Base-by-base conservation (phyloP, 2,329 filamentous ascomycete genomes). In the Neocucurbitaria cava region DNA sequence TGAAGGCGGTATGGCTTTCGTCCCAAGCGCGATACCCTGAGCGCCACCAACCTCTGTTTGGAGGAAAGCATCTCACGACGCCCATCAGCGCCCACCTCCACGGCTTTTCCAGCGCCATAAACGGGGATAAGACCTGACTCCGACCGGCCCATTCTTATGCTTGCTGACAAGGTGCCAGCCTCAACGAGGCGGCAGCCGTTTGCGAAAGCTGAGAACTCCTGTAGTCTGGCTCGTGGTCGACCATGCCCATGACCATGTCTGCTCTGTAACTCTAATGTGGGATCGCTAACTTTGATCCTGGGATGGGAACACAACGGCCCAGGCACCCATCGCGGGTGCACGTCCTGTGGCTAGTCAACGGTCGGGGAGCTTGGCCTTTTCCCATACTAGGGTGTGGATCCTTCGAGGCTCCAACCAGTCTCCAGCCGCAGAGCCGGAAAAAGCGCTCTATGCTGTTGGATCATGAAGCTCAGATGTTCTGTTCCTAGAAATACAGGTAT, bases 391-490 rank as follows among this genome's bases (percentile, higher is more conserved):
- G 72, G 62, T 66, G 33, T 15, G 46, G 57, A 75, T 76, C 72
- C 74, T 71, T 69, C 70, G 65, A 72, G 68, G 72, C 72, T 72
- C 69, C 65, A 65, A 69, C 70, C 70, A 70, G 58, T 70, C 58
- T 65, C 63, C 67, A 71, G 71, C 70, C 71, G 68, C 67, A 69
- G 57, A 72, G 54, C 70, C 69, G 72, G 72, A 64, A 69, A 72
- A 69, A 65, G 59, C 62, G 62, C 62, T 69, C 64, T 68, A 64
- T 66, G 56, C 54, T 54, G 59, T 60, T 71, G 68, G 69, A 67
- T 49, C 48, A 52, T 67, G 62, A 58, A 62, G 61, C 62, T 65
- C 64, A 68, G 61, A 66, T 66, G 61, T 58, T 52, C 63, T 70
- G 67, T 73, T 68, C 63, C 57, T 62, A 64, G 68, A 68, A 69